Base-by-base conservation (phyloP, 164 flowering plant species). In the Magnolia officinalis region DNA sequence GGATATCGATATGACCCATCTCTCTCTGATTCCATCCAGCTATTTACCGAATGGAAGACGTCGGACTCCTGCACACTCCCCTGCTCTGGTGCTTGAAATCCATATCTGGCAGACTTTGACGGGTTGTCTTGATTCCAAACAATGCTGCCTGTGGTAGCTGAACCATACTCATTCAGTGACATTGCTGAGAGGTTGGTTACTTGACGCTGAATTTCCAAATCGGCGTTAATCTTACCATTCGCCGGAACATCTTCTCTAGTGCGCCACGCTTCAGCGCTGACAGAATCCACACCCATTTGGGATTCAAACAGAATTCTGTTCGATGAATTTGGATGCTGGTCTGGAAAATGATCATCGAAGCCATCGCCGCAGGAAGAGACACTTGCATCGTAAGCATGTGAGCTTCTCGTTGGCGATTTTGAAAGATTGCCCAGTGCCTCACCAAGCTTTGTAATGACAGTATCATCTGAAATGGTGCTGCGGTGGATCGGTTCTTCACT, bases 351-450 rank as follows among this genome's bases (percentile, higher is more conserved):
- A 75, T 87, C 89, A 51, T 88, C 91, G 73, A 52, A 76, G 68
- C 82, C 90, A 75, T 89, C 92, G 0, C 61, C 76, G 72, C 23
- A 81, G 65, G 96, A 92, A 74, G 93, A 94, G 51, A 83, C 82
- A 76, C 93, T 90, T 19, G 88, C 91, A 75, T 89, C 91, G 77
- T 90, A 85, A 71, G 82, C 88, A 81, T 78, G 74, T 72, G 76
- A 79, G 76, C 80, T 86, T 80, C 74, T 85, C 21, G 74, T 49
- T 71, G 87, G 81, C 21, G 87, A 88, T 78, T 80, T 85, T 13
- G 82, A 64, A 72, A 83, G 13, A 59, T 72, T 76, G 63, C 63
- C 29, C 75, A 65, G 66, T 50, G 68, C 51, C 20, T 67, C 76
- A 70, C 84, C 75, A 59, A 83, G 75, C 76, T 70, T 68, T 63